Percentiles rank a stretch among this genome's conserved stretches.
Conservation (phyloP, 306 rosid species). For the Vigna reflexopilosa region DNA sequence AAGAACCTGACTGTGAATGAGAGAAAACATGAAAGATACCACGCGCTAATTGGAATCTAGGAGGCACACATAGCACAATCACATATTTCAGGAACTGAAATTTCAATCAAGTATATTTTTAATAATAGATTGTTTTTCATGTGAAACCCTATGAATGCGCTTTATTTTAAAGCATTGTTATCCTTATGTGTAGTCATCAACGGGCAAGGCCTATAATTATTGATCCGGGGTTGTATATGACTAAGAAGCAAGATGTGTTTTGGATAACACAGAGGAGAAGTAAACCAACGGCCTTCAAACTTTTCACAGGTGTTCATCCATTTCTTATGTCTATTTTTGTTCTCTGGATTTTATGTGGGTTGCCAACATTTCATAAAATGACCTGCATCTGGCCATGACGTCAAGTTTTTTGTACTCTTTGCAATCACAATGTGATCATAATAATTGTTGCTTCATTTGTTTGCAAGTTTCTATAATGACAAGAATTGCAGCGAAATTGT, state of each 20-base stretch:
- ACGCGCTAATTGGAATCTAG: neutral
- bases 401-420: no score
- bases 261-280: constrained; percentile 87
- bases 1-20: neutral
- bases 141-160: constrained; percentile 16
- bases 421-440: no score
- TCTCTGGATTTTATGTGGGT: neutral
- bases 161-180: neutral
- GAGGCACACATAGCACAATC: neutral
- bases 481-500: no score
- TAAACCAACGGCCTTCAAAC: constrained; percentile 89
- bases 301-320: constrained; percentile 68
- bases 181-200: constrained; percentile 53
- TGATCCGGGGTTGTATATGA: constrained; percentile 88
- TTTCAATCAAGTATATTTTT: neutral
- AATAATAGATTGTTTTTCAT: neutral
- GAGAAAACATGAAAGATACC: neutral
- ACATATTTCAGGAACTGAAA: neutral
- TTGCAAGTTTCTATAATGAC: no score
- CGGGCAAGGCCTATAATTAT: constrained; percentile 85
- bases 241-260: constrained; percentile 78
- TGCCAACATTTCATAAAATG: neutral
- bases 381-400: no score
- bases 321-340: neutral
- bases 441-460: no score